These are phyloP conservation scores for Anthracocystis walkeri DNA, from an alignment of 1,284 basidiomycete species.

Conservation along the genomic window DNA sequence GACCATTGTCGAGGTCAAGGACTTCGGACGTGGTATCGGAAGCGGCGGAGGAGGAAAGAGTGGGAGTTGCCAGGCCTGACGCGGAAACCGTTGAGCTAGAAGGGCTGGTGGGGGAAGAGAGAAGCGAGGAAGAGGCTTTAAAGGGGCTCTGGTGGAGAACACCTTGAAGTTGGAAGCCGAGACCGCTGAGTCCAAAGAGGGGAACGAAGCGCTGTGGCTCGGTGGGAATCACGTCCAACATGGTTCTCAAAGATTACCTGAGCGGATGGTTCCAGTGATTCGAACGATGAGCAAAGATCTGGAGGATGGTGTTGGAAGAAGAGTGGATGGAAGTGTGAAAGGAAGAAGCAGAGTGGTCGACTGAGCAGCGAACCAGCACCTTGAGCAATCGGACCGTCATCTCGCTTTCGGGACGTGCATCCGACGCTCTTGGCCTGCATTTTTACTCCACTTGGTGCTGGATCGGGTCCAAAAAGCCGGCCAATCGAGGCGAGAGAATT, in stretches of 20 bases:
- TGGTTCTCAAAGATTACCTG: too few species aligned
- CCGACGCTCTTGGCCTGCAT: background rate
- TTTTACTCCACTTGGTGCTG: background rate
- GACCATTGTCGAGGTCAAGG: slow-evolving; percentile 54
- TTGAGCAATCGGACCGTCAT: slow-evolving; percentile 8
- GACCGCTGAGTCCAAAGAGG: slow-evolving; percentile 41
- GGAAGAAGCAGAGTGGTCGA: background rate
- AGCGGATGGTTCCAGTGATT: too few species aligned
- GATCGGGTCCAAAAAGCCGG: background rate
- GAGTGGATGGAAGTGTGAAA: background rate
- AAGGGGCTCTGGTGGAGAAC: slow-evolving; percentile 18
- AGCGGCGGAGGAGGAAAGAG: slow-evolving; percentile 21
- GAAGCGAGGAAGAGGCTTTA: slow-evolving; percentile 26
- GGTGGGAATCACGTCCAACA: slow-evolving; percentile 29
- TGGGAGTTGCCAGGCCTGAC: slow-evolving; percentile 42
- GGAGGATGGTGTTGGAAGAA: background rate
- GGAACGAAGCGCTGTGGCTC: slow-evolving; percentile 48
- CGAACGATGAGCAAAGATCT: background rate
- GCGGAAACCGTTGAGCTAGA: slow-evolving; percentile 1
- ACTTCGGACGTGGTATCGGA: slow-evolving; percentile 24
- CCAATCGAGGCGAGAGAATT: background rate
- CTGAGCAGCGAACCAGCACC: background rate
- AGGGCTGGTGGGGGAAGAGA: slow-evolving; percentile 20
- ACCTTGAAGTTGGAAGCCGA: slow-evolving; percentile 40
- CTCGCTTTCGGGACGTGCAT: slow-evolving; percentile 10